A percentile compares a stretch with the other conserved stretches of the same genome.
phyloP scores from a whole-genome alignment of 352 stramenopile species.

The Lagenidium sp. region DNA sequence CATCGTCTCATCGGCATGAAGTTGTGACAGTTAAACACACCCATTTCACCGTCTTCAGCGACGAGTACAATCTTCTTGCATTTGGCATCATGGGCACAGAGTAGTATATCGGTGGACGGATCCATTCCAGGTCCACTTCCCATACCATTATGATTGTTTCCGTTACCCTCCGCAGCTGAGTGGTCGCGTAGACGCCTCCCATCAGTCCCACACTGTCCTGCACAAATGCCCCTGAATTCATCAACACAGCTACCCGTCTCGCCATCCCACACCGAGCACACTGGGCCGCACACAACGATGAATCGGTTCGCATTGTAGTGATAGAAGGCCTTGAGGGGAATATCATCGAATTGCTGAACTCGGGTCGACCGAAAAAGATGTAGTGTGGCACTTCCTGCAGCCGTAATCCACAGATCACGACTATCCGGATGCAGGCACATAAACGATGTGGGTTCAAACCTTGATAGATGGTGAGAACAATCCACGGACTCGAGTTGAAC shows the following conservation, averaged over 20 bases:
- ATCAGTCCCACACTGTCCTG: slow-evolving; percentile 3
- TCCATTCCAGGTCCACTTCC: slow-evolving; percentile 4
- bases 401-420: slow-evolving; percentile 54
- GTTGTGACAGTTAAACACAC: slow-evolving; percentile 68
- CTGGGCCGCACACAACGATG: slow-evolving; percentile 39
- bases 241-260: slow-evolving; percentile 37
- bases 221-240: slow-evolving; percentile 41
- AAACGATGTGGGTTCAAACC: slow-evolving; percentile 48
- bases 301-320: slow-evolving; percentile 64
- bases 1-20: slow-evolving; percentile 65
- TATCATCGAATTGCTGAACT: slow-evolving; percentile 60
- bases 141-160: slow-evolving; percentile 4
- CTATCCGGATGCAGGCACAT: slow-evolving; percentile 37
- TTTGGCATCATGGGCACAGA: slow-evolving; percentile 40
- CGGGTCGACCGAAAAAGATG: slow-evolving; percentile 46
- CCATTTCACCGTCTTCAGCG: slow-evolving; percentile 40
- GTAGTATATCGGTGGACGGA: slow-evolving; percentile 28
- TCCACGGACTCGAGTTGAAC: slow-evolving; percentile 60
- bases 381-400: slow-evolving; percentile 33
- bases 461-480: slow-evolving; percentile 34
- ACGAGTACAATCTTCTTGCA: slow-evolving; percentile 56
- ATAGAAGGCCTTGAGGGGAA: slow-evolving; percentile 63
- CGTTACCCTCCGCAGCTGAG: neutral
- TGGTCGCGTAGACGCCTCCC: neutral
- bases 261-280: slow-evolving; percentile 70